Evolutionary conservation across 805 yeast genomes (phyloP).

Genomic region (Schizosaccharomyces octosporus): DNA sequence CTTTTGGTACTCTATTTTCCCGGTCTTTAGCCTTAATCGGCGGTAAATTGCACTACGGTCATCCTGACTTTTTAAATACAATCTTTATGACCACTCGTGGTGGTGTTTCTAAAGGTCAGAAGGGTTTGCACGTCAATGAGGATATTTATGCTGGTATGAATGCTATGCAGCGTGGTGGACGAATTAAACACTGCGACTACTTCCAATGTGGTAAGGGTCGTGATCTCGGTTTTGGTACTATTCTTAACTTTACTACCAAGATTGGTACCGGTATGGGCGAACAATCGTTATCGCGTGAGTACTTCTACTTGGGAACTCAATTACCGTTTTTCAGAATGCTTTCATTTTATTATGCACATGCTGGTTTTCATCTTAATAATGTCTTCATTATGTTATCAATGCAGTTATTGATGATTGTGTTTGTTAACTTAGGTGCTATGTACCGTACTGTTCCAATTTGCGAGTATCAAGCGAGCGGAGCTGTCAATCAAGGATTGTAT

Average conservation of each 20-base stretch:
- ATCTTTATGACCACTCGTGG: conserved; percentile 88
- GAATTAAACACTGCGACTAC: conserved; percentile 85
- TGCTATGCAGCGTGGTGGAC: conserved; percentile 70
- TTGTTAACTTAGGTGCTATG: conserved; percentile 58
- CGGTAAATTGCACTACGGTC: conserved; percentile 86
- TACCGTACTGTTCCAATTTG: conserved; percentile 50
- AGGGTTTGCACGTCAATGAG: conserved; percentile 75
- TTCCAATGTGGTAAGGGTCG: conserved; percentile 94
- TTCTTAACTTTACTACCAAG: conserved; percentile 77
- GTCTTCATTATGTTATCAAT: conserved; percentile 65
- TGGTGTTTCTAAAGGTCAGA: conserved; percentile 85
- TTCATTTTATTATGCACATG: conserved; percentile 87
- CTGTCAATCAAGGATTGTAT: conserved; percentile 43
- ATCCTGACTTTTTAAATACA: conserved; percentile 81
- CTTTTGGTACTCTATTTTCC: conserved; percentile 87
- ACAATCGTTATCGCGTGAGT: conserved; percentile 74
- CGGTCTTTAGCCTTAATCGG: conserved; percentile 83
- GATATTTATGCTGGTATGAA: conserved; percentile 92
- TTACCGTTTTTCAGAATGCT: conserved; percentile 71
- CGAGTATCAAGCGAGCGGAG: conserved; percentile 34
- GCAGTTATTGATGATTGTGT: conserved; percentile 60
- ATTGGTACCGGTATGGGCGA: conserved; percentile 99
- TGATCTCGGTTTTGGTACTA: conserved; percentile 80
- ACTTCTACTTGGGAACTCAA: conserved; percentile 71
- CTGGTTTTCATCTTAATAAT: conserved; percentile 86